Evolutionary conservation across 2,329 filamentous ascomycete genomes (phyloP).

Genomic region (Parastagonospora nodorum): DNA sequence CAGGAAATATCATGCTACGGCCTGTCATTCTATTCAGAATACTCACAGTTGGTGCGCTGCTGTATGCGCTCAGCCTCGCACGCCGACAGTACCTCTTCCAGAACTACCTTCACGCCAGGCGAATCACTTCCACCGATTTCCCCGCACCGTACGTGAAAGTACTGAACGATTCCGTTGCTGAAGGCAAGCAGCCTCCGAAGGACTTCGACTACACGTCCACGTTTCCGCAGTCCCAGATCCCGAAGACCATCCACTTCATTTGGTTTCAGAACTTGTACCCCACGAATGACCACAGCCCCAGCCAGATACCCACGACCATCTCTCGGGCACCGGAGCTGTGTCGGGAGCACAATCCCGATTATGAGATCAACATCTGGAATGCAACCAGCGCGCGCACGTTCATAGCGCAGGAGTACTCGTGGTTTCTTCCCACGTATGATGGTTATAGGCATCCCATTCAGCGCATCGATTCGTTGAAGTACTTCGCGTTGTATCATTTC

Average conservation of each 20-base stretch:
- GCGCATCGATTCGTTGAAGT: slow-evolving; percentile 30
- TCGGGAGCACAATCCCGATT: slow-evolving; percentile 19
- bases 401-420: slow-evolving; percentile 18
- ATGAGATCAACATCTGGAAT: slow-evolving; percentile 25
- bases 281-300: slow-evolving; percentile 6
- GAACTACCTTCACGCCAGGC: not conserved
- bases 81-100: slow-evolving; percentile 15
- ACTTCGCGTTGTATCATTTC: slow-evolving; percentile 29
- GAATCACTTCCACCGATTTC: slow-evolving; percentile 16
- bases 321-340: slow-evolving; percentile 21
- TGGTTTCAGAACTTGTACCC: slow-evolving; percentile 20
- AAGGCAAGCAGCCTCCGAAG: slow-evolving; percentile 6
- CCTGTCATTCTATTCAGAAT: not conserved
- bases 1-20: slow-evolving; percentile 1
- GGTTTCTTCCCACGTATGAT: slow-evolving; percentile 27
- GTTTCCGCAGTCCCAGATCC: slow-evolving; percentile 11
- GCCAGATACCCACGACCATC: slow-evolving; percentile 9
- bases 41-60: not conserved
- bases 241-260: slow-evolving; percentile 20
- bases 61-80: slow-evolving; percentile 6
- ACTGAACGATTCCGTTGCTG: slow-evolving; percentile 12
- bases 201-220: slow-evolving; percentile 13
- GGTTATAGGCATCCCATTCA: slow-evolving; percentile 32
- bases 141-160: slow-evolving; percentile 9
- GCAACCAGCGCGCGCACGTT: slow-evolving; percentile 18